These are phyloP conservation scores for Penicillium capsulatum DNA, from an alignment of 2,329 filamentous ascomycete genomes.

Conservation along the genomic window DNA sequence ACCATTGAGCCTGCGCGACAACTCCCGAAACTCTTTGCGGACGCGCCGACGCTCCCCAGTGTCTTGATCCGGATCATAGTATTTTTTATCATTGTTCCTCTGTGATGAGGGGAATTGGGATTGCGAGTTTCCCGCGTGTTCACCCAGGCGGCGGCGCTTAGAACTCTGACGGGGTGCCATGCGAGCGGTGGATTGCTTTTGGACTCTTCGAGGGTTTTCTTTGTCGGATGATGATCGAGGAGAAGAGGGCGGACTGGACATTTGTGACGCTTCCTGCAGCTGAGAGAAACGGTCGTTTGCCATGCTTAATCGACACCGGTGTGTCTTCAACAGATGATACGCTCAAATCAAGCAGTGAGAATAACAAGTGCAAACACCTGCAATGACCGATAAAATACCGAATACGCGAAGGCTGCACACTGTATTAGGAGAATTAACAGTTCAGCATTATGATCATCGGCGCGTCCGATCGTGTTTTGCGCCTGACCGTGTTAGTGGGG, in stretches of 20 bases:
- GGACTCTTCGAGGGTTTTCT: conserved; percentile 44
- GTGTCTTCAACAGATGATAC: conserved; percentile 12
- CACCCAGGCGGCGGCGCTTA: conserved; percentile 46
- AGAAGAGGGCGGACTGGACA: conserved; percentile 28
- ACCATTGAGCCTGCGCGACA: conserved; percentile 61
- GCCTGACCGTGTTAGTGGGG: conserved; percentile 8
- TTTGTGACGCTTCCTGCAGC: conserved; percentile 11
- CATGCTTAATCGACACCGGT: conserved; percentile 27
- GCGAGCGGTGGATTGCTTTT: conserved; percentile 33
- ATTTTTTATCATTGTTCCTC: conserved; percentile 43
- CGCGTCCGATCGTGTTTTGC: conserved; percentile 11
- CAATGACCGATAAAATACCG: no score
- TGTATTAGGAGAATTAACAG: conserved; percentile 1
- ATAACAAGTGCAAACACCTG: no score
- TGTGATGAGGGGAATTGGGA: conserved; percentile 28
- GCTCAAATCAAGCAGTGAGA: neutral
- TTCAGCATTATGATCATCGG: conserved; percentile 1
- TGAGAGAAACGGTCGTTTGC: conserved; percentile 20
- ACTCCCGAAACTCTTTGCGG: conserved; percentile 64
- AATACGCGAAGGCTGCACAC: no score
- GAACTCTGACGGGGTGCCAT: conserved; percentile 18
- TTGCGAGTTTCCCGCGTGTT: conserved; percentile 30
- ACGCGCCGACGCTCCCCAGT: conserved; percentile 67
- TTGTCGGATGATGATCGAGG: conserved; percentile 46
- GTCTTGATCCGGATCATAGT: conserved; percentile 80